A percentile compares a stretch with the other conserved stretches of the same genome.
Conservation (phyloP, 139 green algal species). For the Asterochloris erici region DNA sequence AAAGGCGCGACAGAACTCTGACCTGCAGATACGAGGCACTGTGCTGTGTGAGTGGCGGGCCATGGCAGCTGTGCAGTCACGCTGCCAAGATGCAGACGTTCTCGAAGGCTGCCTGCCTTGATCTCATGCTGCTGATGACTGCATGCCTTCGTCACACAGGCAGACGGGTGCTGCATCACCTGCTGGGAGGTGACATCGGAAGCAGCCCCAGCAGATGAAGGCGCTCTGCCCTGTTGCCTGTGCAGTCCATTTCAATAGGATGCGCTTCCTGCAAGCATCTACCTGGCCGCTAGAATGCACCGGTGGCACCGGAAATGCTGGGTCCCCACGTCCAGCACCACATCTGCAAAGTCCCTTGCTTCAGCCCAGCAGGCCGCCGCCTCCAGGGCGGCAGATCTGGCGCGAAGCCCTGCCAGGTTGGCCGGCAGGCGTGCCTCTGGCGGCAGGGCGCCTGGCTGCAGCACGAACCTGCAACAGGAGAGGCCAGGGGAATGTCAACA, state of each 20-base stretch:
- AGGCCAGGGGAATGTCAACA: background rate
- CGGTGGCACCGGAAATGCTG: conserved; percentile 13
- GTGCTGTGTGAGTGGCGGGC: no score
- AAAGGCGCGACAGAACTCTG: no score
- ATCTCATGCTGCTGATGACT: no score
- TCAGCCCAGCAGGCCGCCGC: background rate
- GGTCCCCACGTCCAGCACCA: background rate
- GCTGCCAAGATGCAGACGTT: no score
- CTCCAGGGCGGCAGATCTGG: background rate
- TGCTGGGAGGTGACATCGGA: no score
- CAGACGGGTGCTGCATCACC: no score
- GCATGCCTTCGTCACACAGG: no score
- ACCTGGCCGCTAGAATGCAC: conserved; percentile 27
- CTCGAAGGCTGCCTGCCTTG: no score
- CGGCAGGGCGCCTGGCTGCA: conserved; percentile 25
- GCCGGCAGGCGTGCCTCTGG: conserved; percentile 8
- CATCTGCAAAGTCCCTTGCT: conserved; percentile 24
- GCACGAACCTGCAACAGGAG: conserved; percentile 20
- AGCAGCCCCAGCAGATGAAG: no score
- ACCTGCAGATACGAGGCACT: no score
- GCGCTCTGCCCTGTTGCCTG: background rate
- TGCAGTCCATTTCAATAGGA: conserved; percentile 15
- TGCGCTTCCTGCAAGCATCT: conserved; percentile 19
- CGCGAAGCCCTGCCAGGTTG: conserved; percentile 11
- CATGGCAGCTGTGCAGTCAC: no score